Percentiles rank a stretch among this genome's conserved stretches.
These are phyloP conservation scores for Thelonectria discophora DNA, from an alignment of 2,329 filamentous ascomycete species.

Conservation along the genomic window DNA sequence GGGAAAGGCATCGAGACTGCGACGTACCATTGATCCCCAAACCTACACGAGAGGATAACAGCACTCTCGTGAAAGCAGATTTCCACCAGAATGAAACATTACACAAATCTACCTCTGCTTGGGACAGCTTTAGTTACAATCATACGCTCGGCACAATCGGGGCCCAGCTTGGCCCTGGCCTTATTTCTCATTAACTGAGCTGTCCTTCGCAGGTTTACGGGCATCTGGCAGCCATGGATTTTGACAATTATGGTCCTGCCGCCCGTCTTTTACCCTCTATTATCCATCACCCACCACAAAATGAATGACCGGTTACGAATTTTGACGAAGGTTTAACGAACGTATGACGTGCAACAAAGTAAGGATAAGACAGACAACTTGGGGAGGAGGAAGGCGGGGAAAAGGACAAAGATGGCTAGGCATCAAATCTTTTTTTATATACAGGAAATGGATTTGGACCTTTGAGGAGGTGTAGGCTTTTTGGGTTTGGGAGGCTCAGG, in stretches of 20 bases:
- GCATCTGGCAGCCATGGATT: neutral
- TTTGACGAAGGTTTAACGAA: slow-evolving; percentile 36
- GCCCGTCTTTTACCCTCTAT: neutral
- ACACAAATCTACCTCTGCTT: neutral
- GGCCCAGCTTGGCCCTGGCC: neutral
- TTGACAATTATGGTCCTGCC: neutral
- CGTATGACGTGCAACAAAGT: slow-evolving; percentile 28
- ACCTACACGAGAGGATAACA: slow-evolving; percentile 39
- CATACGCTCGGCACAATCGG: neutral
- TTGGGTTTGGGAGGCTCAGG: neutral
- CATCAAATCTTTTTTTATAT: slow-evolving; percentile 21
- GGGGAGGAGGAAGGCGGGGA: neutral
- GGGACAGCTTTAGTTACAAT: neutral
- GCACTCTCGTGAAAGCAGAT: slow-evolving; percentile 33
- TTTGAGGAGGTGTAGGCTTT: neutral
- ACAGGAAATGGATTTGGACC: slow-evolving; percentile 13
- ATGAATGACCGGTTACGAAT: slow-evolving; percentile 33
- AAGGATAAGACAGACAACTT: slow-evolving; percentile 8
- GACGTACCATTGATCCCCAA: slow-evolving; percentile 17
- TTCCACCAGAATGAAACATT: slow-evolving; percentile 3
- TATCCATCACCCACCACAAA: slow-evolving; percentile 17
- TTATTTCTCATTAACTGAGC: neutral
- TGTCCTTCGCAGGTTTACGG: neutral
- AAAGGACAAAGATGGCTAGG: slow-evolving; percentile 16
- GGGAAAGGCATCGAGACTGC: slow-evolving; percentile 46